Evolutionary conservation across 2,329 filamentous ascomycete species (phyloP), one percentile per base, ranked within the genome.

Genomic region (Thyridium curvatum): DNA sequence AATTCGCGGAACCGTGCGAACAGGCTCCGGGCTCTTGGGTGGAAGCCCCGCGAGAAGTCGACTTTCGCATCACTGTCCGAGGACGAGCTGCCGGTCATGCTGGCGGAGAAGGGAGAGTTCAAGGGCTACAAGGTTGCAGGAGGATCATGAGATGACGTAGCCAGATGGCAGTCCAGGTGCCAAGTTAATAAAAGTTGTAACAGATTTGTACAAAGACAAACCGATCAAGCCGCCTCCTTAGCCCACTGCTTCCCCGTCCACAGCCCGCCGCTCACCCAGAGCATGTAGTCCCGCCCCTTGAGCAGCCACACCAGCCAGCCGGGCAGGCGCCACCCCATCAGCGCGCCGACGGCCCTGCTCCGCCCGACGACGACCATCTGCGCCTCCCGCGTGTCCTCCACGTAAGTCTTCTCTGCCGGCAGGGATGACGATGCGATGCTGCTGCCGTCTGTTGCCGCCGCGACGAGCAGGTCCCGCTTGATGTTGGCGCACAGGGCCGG

Each of bases 201-300:
- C n/a, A n/a, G n/a, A n/a, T n/a, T n/a, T n/a, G n/a, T n/a, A n/a
- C n/a, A n/a, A n/a, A n/a, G n/a, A n/a, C n/a, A 26, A 26, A 26
- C 21, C 21, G 6, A 6, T 10, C 21, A 26, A 10, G 21, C 10
- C 8, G 46, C 44, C 46, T 68, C 63, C 48, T 71, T 72, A 8
- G 52, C 55, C 68, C 69, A 76, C 35, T 72, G 66, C 40, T 66
- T 66, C 13, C 71, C 72, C 52, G 53, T 71, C 72, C 71, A 76
- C 12, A 74, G 40, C 4, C 47, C 48, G 1, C 53, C 63, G 2
- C 64, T 68, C 9, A 66, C 72, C 65, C 68, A 70, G 18, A 74
- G 39, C 66, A 68, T 76, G 43, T 72, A 72, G 43, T 73, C 67
- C 14, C 68, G 52, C 2, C 71, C 68, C 47, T 74, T 74, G 37